Conservation (phyloP, 352 stramenopile species). For the Pythium phragmiticola region DNA sequence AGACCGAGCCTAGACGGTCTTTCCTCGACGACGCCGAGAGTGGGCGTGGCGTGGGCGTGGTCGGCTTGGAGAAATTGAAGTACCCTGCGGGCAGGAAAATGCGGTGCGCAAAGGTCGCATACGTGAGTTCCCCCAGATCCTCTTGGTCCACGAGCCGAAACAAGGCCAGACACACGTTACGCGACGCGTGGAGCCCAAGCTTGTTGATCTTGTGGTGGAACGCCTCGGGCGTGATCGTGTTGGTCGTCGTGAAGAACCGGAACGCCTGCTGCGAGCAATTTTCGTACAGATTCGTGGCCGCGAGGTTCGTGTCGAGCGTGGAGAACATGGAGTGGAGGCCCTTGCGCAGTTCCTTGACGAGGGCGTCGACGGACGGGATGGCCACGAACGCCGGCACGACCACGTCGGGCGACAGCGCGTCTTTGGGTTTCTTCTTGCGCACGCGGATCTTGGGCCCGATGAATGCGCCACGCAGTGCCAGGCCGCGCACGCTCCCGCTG, state of each 20-base stretch:
- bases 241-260: conserved; percentile 74
- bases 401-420: not conserved
- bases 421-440: conserved; percentile 22
- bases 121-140: conserved; percentile 64
- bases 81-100: conserved; percentile 50
- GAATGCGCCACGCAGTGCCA: conserved; percentile 20
- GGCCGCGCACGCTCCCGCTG: conserved; percentile 12
- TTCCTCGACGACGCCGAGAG: not conserved
- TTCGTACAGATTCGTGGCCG: conserved; percentile 44
- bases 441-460: conserved; percentile 25
- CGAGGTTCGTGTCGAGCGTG: conserved; percentile 35
- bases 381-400: conserved; percentile 10
- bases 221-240: conserved; percentile 61
- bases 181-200: conserved; percentile 48
- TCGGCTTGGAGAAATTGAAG: conserved; percentile 27
- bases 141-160: conserved; percentile 66
- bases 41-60: not conserved
- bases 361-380: conserved; percentile 31
- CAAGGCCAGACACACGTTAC: conserved; percentile 46
- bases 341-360: conserved; percentile 57
- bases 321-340: conserved; percentile 47
- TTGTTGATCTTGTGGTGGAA: conserved; percentile 69
- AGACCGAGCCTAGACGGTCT: not conserved
- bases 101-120: conserved; percentile 55
- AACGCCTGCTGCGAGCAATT: conserved; percentile 71